Base-by-base conservation (phyloP, 2,329 filamentous ascomycete species). In the Xylaria sp. region DNA sequence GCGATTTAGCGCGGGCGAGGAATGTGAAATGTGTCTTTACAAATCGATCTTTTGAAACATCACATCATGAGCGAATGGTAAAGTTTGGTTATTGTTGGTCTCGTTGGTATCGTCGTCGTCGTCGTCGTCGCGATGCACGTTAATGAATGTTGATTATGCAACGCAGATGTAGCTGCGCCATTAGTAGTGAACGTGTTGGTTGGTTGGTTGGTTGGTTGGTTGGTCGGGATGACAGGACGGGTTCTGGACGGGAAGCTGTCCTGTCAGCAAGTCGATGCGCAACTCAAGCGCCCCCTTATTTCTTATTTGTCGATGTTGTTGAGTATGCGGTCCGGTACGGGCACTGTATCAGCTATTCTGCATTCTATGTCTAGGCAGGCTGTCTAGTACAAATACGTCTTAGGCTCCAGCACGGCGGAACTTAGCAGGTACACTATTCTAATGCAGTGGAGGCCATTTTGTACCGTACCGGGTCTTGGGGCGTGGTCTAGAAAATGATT, bases 41-140 rank as follows among this genome's bases (percentile, higher is more conserved):
- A 46, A 50, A 44, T 51, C 18, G 39, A 20, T 23, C 15, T 37
- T 37, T 37, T 46, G 46, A 41, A 56, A 62, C 13, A n/a, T 70
- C 58, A 68, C 68, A 70, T 70, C 61, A 70, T 68, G 68, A 68
- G 61, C 52, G 18, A 48, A 37, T 12, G 56, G 34, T 23, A 28
- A n/a, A 18, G 20, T 44, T 44, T 15, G n/a, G 41, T 18, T 46
- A 7, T 46, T 46, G 46, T 56, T n/a, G 28, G 18, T 28, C 37
- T 46, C 2, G 31, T 61, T 39, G 7, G 31, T 34, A 25, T 28
- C 28, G 28, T 28, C 28, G 28, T 28, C 28, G 28, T 28, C 28
- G 28, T 28, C 28, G 37, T 20, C n/a, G 48, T 48, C 28, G 39
- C 25, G 12, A 48, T 54, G 28, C 28, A 28, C 28, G n/a, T 8